Evolutionary conservation across 768 basidiomycete genomes (phyloP).

Genomic region (Arthromyces matolae): DNA sequence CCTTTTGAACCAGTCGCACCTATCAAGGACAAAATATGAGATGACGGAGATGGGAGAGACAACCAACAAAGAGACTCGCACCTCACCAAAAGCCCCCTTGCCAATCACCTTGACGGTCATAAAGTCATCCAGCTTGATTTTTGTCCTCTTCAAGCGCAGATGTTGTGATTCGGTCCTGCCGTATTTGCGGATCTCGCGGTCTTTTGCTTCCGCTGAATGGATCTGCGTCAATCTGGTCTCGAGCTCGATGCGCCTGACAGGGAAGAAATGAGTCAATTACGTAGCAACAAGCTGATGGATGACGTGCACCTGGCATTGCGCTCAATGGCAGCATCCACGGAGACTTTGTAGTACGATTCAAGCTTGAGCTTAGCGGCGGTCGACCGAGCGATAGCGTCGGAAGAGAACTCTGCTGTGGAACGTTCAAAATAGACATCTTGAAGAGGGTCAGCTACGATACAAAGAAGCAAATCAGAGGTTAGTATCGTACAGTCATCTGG

Average conservation of each 20-base stretch:
- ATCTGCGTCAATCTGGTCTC: conserved; percentile 81
- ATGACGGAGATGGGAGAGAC: neutral
- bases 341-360: conserved; percentile 97
- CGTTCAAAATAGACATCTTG: conserved; percentile 97
- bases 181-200: conserved; percentile 82
- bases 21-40: conserved; percentile 23
- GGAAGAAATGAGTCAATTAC: too few species aligned
- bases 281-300: neutral
- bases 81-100: conserved; percentile 98
- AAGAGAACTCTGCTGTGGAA: conserved; percentile 74
- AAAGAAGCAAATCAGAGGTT: conserved; percentile 1
- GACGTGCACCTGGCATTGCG: conserved; percentile 79
- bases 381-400: conserved; percentile 83
- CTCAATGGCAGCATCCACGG: conserved; percentile 95
- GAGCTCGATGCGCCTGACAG: conserved; percentile 83
- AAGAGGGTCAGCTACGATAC: conserved; percentile 4
- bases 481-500: conserved; percentile 46
- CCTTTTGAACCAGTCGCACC: conserved; percentile 95
- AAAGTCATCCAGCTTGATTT: conserved; percentile 92
- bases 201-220: conserved; percentile 76
- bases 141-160: conserved; percentile 87
- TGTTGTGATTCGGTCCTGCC: conserved; percentile 86
- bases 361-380: conserved; percentile 95
- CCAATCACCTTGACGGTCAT: conserved; percentile 97
- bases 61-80: conserved; percentile 28